A percentile compares a stretch with the other conserved stretches of the same genome.
phyloP scores from a whole-genome alignment of 208 protist genomes.

The Trypanosomatidae sp. region DNA sequence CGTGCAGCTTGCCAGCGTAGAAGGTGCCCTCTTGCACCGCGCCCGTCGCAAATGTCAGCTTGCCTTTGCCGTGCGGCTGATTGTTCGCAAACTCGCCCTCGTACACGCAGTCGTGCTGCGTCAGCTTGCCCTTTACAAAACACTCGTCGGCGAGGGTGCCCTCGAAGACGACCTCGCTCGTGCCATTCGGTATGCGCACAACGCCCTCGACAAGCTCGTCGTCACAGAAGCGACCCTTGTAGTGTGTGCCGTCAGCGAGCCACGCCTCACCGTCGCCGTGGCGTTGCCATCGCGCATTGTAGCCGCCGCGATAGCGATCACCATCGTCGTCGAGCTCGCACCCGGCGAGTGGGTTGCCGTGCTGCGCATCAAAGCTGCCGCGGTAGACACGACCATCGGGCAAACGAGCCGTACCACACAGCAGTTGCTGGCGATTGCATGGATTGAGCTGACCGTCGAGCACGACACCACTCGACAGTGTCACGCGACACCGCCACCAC shows the following conservation, averaged over 20 bases:
- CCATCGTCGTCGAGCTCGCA: conserved; percentile 83
- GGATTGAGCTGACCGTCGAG: conserved; percentile 63
- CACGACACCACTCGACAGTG: conserved; percentile 51
- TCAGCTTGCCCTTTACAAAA: conserved; percentile 70
- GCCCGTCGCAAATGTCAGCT: conserved; percentile 60
- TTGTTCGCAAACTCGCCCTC: conserved; percentile 74
- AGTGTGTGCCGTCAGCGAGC: conserved; percentile 77
- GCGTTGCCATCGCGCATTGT: conserved; percentile 79
- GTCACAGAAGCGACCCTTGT: conserved; percentile 53
- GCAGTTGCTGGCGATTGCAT: conserved; percentile 14
- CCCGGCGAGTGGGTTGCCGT: conserved; percentile 54
- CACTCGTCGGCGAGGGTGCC: conserved; percentile 66
- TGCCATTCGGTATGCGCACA: conserved; percentile 80
- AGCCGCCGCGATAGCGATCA: conserved; percentile 74
- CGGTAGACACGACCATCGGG: conserved; percentile 71
- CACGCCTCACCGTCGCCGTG: conserved; percentile 74
- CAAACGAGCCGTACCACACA: conserved; percentile 46
- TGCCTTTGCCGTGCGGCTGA: conserved; percentile 71
- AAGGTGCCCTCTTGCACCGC: conserved; percentile 82
- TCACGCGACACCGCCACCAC: conserved; percentile 14
- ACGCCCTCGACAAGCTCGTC: conserved; percentile 78
- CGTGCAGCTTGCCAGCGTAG: conserved; percentile 78
- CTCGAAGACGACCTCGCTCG: conserved; percentile 66
- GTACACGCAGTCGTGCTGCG: conserved; percentile 76
- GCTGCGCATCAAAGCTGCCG: conserved; percentile 40